Percentiles rank a stretch among this genome's conserved stretches.
phyloP scores from a whole-genome alignment of 2,329 filamentous ascomycete species.

The Fonsecaea monophora region DNA sequence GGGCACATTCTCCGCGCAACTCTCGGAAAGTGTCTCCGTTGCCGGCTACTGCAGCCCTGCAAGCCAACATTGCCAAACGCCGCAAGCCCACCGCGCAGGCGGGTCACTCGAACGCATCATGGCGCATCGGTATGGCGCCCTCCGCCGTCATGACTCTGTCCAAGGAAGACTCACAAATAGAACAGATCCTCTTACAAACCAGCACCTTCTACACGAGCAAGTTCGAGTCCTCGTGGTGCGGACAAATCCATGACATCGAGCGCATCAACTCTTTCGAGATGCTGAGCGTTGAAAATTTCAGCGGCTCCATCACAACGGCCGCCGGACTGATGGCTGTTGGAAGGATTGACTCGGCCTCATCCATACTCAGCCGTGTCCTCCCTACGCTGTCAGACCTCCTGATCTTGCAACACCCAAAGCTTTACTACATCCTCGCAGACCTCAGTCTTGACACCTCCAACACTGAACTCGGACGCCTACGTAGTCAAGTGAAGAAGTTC shows the following conservation, averaged over 20 bases:
- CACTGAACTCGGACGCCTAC: constrained; percentile 22
- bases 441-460: constrained; percentile 23
- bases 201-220: constrained; percentile 18
- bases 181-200: constrained; percentile 21
- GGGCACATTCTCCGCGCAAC: constrained; percentile 11
- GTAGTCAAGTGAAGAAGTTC: constrained; percentile 19
- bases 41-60: constrained; percentile 6
- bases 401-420: constrained; percentile 21
- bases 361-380: constrained; percentile 12
- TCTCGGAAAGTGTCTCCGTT: neutral
- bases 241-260: constrained; percentile 10
- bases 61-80: constrained; percentile 25
- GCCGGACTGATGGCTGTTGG: constrained; percentile 20
- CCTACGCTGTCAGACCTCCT: constrained; percentile 19
- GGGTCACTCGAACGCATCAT: constrained; percentile 17
- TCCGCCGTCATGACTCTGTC: constrained; percentile 16
- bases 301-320: constrained; percentile 24
- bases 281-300: constrained; percentile 25
- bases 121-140: constrained; percentile 21
- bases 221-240: constrained; percentile 26
- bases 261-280: constrained; percentile 8
- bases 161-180: constrained; percentile 25
- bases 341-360: constrained; percentile 25
- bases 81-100: neutral
- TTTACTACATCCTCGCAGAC: constrained; percentile 26